Conservation (phyloP, 2,329 filamentous ascomycete genomes). For the Pseudocercospora ulei region DNA sequence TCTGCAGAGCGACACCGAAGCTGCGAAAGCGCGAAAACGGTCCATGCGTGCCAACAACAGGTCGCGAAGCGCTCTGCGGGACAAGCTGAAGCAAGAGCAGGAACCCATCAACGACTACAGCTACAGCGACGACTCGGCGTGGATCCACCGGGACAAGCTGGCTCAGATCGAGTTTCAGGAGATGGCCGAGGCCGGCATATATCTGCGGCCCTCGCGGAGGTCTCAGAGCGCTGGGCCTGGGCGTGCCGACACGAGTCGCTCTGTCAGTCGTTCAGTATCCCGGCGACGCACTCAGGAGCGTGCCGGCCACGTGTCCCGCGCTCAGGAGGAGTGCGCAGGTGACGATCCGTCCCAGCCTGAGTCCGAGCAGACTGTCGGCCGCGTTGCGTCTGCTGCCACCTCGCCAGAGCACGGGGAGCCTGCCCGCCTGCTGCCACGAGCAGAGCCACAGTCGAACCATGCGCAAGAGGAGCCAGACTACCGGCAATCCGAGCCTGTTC, state of each 20-base stretch:
- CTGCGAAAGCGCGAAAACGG: constrained; percentile 22
- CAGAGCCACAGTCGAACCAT: constrained; percentile 36
- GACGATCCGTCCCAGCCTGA: constrained; percentile 21
- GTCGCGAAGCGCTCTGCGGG: constrained; percentile 25
- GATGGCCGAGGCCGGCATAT: constrained; percentile 66
- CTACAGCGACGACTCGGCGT: constrained; percentile 54
- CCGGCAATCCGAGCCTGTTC: neutral
- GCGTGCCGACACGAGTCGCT: constrained; percentile 36
- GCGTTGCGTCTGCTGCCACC: constrained; percentile 27
- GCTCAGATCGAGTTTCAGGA: constrained; percentile 72
- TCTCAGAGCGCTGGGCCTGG: constrained; percentile 37
- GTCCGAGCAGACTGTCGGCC: constrained; percentile 19
- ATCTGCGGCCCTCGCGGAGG: constrained; percentile 47
- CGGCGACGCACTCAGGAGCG: constrained; percentile 7
- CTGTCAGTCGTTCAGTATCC: constrained; percentile 27
- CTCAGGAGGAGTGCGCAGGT: constrained; percentile 21
- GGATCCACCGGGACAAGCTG: constrained; percentile 79
- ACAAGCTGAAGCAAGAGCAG: constrained; percentile 19
- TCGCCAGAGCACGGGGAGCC: constrained; percentile 36
- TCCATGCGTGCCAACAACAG: constrained; percentile 23
- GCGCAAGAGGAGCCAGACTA: constrained; percentile 1
- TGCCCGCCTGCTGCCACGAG: constrained; percentile 7
- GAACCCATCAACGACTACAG: constrained; percentile 7
- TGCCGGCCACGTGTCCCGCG: constrained; percentile 5
- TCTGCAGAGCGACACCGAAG: constrained; percentile 27